Conservation (phyloP, 768 basidiomycete species). For the Rhodotorula toruloides region DNA sequence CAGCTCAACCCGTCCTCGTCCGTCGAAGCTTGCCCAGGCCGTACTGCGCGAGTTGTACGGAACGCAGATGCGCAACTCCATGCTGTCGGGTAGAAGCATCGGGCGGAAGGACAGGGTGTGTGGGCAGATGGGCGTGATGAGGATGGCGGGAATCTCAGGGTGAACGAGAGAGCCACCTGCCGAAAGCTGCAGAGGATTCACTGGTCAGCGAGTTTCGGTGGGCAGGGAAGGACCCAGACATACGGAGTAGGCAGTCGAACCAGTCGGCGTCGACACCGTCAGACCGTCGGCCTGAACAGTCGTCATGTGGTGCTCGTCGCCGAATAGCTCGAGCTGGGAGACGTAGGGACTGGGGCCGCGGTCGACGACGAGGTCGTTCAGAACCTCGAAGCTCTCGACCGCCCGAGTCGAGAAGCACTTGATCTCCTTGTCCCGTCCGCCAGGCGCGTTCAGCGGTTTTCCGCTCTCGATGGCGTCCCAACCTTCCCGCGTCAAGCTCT, state of each 20-base stretch:
- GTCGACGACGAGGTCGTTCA: constrained; percentile 97
- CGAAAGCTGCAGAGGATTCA: constrained; percentile 58
- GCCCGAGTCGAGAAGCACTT: constrained; percentile 95
- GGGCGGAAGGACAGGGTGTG: constrained; percentile 98
- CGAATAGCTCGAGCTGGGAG: constrained; percentile 89
- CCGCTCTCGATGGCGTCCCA: constrained; percentile 93
- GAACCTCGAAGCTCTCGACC: constrained; percentile 89
- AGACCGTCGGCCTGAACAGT: constrained; percentile 98
- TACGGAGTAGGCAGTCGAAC: constrained; percentile 96
- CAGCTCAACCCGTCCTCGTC: constrained; percentile 88
- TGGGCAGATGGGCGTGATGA: constrained; percentile 96
- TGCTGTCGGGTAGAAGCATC: constrained; percentile 95
- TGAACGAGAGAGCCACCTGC: constrained; percentile 97
- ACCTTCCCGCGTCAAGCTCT: constrained; percentile 76
- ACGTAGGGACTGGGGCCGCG: constrained; percentile 97
- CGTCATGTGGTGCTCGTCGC: constrained; percentile 98
- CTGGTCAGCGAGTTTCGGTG: neutral
- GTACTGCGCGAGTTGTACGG: constrained; percentile 97
- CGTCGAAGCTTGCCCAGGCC: constrained; percentile 98
- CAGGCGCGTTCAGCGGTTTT: neutral
- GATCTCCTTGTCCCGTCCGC: constrained; percentile 72
- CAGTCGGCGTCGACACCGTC: constrained; percentile 90
- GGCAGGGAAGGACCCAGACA: constrained; percentile 42
- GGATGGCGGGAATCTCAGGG: constrained; percentile 90
- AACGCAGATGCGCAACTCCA: constrained; percentile 98